Base-by-base conservation (phyloP, 2,329 filamentous ascomycete genomes). In the Knoxdaviesia proteae region DNA sequence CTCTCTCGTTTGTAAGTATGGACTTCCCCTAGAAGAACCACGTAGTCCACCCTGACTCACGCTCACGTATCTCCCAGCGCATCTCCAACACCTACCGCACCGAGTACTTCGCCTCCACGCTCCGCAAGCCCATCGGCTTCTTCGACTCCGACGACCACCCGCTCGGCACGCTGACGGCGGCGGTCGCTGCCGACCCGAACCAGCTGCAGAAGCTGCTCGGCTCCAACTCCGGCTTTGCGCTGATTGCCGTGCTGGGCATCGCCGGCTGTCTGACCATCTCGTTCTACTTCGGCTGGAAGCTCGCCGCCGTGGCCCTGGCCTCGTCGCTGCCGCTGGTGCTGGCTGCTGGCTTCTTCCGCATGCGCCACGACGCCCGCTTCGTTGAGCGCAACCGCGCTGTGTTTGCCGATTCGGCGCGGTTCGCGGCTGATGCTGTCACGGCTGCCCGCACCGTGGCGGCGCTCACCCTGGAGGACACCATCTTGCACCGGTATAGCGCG, bases 311-410 rank as follows among this genome's bases (percentile, higher is more conserved):
- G 4, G 57, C 61, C 1, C 58, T 57, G 40, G 60, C 52, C 40
- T 52, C 55, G 1, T 55, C 53, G 3, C 46, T 62, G 34, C 60
- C 60, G 0, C 42, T 58, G 3, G 54, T 60, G 44, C 39, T 61
- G 2, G 46, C 44, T 1, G 50, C 61, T 1, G 61, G 61, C 0
- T 74, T 77, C 35, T 70, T 76, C 38, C 56, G 63, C 38, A 64
- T 73, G 4, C 40, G 42, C 7, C 42, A 47, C 41, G 46, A 47
- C 34, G 36, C 41, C 10, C 34, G 43, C 7, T 43, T 40, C 11
- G 43, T 36, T 6, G 34, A 38, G 11, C 40, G 39, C n/a, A 47
- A 49, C 31, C 34, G 34, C 10, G 32, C 40, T 5, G 44, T 43
- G 7, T 40, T 46, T 8, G 46, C 43, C 6, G 41, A 42, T 7